Conservation (phyloP, 257 asterid species). For the Penstemon newberryi region DNA sequence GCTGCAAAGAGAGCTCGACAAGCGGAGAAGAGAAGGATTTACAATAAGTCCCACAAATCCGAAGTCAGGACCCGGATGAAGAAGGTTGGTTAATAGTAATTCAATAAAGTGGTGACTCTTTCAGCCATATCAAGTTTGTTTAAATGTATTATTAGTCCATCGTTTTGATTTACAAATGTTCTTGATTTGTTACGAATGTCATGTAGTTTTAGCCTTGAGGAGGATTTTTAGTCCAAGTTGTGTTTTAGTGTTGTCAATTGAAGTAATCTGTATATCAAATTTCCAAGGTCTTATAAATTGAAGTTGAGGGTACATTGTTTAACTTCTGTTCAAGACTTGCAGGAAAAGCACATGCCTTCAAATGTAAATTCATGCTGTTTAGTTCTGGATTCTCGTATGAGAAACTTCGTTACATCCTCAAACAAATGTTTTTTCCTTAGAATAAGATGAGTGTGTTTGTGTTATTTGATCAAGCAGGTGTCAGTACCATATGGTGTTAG, state of each 20-base stretch:
- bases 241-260: neutral
- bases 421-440: too few relatives aligned
- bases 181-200: neutral
- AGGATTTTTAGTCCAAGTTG: neutral
- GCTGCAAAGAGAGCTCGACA: constrained; percentile 98
- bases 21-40: constrained; percentile 87
- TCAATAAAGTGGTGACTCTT: neutral
- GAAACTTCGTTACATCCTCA: too few relatives aligned
- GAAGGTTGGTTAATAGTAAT: constrained; percentile 47
- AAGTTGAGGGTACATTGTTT: neutral
- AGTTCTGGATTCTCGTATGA: neutral
- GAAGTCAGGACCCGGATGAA: constrained; percentile 88
- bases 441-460: too few relatives aligned
- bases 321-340: neutral
- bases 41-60: constrained; percentile 69
- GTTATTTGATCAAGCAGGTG: too few relatives aligned
- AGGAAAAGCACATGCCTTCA: neutral
- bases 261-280: too few relatives aligned
- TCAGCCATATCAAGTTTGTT: neutral
- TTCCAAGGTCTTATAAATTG: neutral
- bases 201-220: neutral
- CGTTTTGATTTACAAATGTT: neutral
- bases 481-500: too few relatives aligned
- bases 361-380: neutral
- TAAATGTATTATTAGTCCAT: neutral